Conservation (phyloP, 768 basidiomycete species). For the Tubosaeta brunneosetosa region DNA sequence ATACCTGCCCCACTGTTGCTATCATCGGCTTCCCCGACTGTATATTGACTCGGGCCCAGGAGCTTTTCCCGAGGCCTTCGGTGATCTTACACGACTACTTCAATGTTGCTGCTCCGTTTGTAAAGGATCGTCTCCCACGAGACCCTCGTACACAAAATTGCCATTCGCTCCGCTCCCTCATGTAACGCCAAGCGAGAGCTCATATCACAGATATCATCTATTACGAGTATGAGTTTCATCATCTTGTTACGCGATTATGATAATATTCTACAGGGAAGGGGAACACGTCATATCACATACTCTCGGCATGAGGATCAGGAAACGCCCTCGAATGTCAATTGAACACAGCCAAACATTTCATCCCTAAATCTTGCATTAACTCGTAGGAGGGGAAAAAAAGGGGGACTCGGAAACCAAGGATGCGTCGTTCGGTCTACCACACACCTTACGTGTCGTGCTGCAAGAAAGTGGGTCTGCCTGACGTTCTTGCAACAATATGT, state of each 20-base stretch:
- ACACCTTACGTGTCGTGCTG: neutral
- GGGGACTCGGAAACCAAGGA: neutral
- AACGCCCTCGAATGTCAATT: constrained; percentile 4
- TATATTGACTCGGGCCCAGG: neutral
- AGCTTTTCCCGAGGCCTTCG: constrained; percentile 3
- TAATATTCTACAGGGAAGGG: neutral
- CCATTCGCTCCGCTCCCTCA: constrained; percentile 1
- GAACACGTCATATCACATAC: neutral
- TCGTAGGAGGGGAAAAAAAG: neutral
- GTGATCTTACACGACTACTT: neutral
- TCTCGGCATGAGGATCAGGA: constrained; percentile 18
- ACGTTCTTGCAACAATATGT: neutral
- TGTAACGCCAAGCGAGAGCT: neutral
- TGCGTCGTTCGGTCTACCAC: neutral
- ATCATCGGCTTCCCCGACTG: neutral
- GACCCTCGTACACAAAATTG: constrained; percentile 3
- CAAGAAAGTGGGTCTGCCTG: neutral
- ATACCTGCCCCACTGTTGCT: neutral
- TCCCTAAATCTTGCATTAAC: neutral
- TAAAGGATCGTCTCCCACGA: neutral
- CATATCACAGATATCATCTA: neutral
- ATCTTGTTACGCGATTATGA: constrained; percentile 5
- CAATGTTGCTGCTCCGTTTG: constrained; percentile 1
- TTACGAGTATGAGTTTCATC: neutral
- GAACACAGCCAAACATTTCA: constrained; percentile 7